Evolutionary conservation across 169 alveolate species (phyloP), one percentile per base, ranked within the genome.

Genomic region (Plasmodium ovale): DNA sequence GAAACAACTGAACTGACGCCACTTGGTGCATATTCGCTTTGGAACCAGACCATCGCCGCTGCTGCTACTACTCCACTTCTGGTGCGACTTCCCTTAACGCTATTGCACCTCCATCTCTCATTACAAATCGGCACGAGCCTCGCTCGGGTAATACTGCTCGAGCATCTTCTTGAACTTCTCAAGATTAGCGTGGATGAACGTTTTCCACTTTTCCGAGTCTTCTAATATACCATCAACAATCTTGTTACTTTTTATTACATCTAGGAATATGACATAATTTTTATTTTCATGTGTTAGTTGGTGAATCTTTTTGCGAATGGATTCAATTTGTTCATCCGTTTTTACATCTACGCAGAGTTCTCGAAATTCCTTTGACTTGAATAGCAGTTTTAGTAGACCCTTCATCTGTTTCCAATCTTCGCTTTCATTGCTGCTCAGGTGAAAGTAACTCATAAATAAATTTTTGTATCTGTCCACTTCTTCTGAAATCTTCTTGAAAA

Each of bases 241-340:
- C 53, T 54, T 71, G 23, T 71, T 56, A 1, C 39, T 42, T 39
- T 31, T 49, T 23, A 71, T 29, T 27, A 71, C 53, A 21, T 71
- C 87, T 31, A 51, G 25, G 19, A 71, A 71, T 33, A 71, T 51
- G 27, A 31, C 56, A 37, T 71, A 71, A 37, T 71, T 71, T 53
- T 53, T 71, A 42, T 71, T 71, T 19, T 71, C 64, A 14, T 71
- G 67, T 29, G 51, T 54, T 7, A 71, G 23, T 1, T 71, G 56
- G 21, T 51, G 87, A 37, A 71, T 71, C 23, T 71, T 51, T 58
- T 51, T 51, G 33, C 87, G 27, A 21, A 54, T 69, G 5, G 58
- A 27, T 37, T 71, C 87, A 58, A 71, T 31, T n/a, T 51, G 65
- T 23, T 71, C 70, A 0, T 71, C 87, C 14, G 69, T 71, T 53